Base-by-base conservation (phyloP, 2,329 filamentous ascomycete species). In the Endothia cerciana region DNA sequence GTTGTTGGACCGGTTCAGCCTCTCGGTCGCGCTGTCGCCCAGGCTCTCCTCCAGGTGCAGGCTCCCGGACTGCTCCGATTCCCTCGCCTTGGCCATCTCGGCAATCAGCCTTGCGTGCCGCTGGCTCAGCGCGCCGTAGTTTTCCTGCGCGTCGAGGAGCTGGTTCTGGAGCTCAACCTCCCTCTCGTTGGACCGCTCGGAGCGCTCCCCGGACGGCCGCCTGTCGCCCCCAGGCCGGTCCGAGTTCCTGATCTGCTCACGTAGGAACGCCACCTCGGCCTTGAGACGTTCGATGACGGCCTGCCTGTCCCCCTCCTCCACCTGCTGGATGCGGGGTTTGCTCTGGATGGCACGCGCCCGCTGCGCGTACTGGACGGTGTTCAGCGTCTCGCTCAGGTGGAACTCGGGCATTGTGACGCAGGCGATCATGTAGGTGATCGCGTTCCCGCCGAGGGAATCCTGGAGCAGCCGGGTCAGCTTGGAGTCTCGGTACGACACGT, bases 391-490 rank as follows among this genome's bases (percentile, higher is more conserved):
- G 79, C 94, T 98, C 55, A 99, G 83, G 76, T 99, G 95, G 75
- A 99, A 99, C 76, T 97, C 94, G 17, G 94, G 93, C 0, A 94
- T 94, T 0, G 94, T 99, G 38, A 99, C 94, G 79, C 95, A 99
- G 10, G 95, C 95, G 79, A 99, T 95, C 95, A 99, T 98, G 80
- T 98, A 99, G 0, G 95, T 99, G 75, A 97, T 97, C 43, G 95
- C 95, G 75, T 97, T 98, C 4, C 95, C 95, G 65, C 95, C 95
- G 5, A 99, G 84, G 0, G 95, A 99, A 78, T 99, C 95, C 81
- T 99, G 95, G 22, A 99, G 86, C 30, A 99, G 84, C 67, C 95
- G 90, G 13, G 95, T 99, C 72, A 99, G 88, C 76, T 93, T 94
- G n/a, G 95, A 98, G 79, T 99, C 95, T 70, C 95, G 92, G 77